These are phyloP conservation scores for Verruconis gallopava DNA, from an alignment of 2,329 filamentous ascomycete genomes.

Conservation along the genomic window DNA sequence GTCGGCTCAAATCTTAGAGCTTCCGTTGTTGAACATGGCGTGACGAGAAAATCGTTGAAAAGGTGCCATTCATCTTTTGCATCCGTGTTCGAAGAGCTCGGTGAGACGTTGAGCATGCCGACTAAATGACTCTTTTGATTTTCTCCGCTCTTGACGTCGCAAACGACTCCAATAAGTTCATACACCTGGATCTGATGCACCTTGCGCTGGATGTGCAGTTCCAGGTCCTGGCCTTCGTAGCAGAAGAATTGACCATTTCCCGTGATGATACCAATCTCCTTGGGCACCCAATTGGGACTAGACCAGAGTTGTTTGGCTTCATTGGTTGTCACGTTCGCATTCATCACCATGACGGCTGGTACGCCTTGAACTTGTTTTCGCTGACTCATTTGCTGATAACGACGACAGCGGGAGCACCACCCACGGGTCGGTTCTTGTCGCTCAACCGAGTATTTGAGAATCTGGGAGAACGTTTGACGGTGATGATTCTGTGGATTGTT, in stretches of 20 bases:
- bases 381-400: slow-evolving; percentile 79
- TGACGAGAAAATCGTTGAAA: slow-evolving; percentile 94
- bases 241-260: slow-evolving; percentile 88
- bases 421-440: slow-evolving; percentile 78
- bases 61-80: slow-evolving; percentile 73
- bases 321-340: slow-evolving; percentile 58
- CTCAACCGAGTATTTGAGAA: slow-evolving; percentile 87
- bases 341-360: slow-evolving; percentile 78
- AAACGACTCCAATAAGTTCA: slow-evolving; percentile 78
- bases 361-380: slow-evolving; percentile 72
- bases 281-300: slow-evolving; percentile 78
- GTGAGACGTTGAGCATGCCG: slow-evolving; percentile 71
- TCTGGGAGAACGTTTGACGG: slow-evolving; percentile 60
- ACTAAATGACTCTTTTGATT: slow-evolving; percentile 84
- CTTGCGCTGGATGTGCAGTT: slow-evolving; percentile 63
- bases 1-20: slow-evolving; percentile 77
- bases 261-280: slow-evolving; percentile 85
- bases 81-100: slow-evolving; percentile 47
- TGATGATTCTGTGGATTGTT: slow-evolving; percentile 41
- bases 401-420: slow-evolving; percentile 84
- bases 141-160: slow-evolving; percentile 76
- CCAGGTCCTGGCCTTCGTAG: slow-evolving; percentile 84
- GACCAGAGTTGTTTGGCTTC: slow-evolving; percentile 77
- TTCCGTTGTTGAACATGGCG: slow-evolving; percentile 65
- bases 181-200: slow-evolving; percentile 77